Evolutionary conservation across 2,329 filamentous ascomycete species (phyloP).

Genomic region (Ascochyta fabae): DNA sequence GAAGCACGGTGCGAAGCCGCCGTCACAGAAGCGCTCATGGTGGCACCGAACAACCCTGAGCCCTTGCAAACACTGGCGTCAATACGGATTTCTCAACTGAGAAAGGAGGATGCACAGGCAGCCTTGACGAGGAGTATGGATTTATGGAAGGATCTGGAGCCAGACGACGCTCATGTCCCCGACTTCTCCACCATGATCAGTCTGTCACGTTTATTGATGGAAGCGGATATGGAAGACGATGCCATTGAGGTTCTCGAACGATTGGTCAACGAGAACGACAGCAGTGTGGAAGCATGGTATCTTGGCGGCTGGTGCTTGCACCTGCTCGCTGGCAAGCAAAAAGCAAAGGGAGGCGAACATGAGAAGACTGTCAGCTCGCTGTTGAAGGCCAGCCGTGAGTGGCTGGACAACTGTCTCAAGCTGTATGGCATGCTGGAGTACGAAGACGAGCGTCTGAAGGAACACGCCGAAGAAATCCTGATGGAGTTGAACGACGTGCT

Average conservation of each 20-base stretch:
- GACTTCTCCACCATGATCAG: conserved; percentile 87
- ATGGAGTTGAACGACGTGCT: conserved; percentile 54
- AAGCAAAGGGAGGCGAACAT: conserved; percentile 53
- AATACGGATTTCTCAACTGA: conserved; percentile 86
- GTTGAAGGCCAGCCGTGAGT: conserved; percentile 78
- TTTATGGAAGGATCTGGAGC: conserved; percentile 80
- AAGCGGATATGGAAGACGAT: conserved; percentile 83
- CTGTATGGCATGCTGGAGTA: conserved; percentile 83
- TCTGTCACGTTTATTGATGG: conserved; percentile 84
- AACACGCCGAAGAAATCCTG: conserved; percentile 76
- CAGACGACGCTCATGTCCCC: conserved; percentile 75
- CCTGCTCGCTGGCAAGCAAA: conserved; percentile 74
- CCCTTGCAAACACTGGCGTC: conserved; percentile 96
- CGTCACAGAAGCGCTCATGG: conserved; percentile 86
- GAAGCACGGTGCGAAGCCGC: conserved; percentile 86
- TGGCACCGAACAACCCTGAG: conserved; percentile 81
- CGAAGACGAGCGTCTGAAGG: conserved; percentile 78
- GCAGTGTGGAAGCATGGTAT: conserved; percentile 96
- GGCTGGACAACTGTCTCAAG: conserved; percentile 80
- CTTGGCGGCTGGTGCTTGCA: conserved; percentile 93
- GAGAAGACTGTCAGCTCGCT: conserved; percentile 62
- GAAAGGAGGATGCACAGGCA: conserved; percentile 77
- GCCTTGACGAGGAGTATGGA: conserved; percentile 81
- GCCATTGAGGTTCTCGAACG: conserved; percentile 85
- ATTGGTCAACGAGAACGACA: conserved; percentile 85